Evolutionary conservation across 2,329 filamentous ascomycete genomes (phyloP).

Genomic region (Pseudogymnoascus pannorum): DNA sequence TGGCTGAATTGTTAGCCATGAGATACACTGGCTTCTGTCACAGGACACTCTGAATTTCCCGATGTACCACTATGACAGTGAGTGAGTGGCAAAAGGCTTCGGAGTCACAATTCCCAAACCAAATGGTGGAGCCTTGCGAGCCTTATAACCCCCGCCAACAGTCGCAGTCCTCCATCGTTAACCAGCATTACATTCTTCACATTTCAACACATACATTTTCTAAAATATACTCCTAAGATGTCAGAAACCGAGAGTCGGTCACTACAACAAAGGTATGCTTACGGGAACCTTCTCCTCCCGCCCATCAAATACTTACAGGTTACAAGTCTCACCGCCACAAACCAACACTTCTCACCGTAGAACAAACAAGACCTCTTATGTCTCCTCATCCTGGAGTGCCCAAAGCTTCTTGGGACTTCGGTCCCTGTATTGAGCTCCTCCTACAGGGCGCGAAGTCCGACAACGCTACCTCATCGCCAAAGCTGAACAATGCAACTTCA

Average conservation of each 20-base stretch:
- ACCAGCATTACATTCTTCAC: constrained; percentile 2
- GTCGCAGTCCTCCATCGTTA: neutral
- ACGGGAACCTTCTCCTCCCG: neutral
- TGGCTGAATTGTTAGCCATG: neutral
- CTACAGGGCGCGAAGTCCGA: neutral
- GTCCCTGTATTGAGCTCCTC: neutral
- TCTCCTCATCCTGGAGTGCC: constrained; percentile 1
- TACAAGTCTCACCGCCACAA: neutral
- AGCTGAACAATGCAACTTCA: neutral
- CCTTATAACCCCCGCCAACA: neutral
- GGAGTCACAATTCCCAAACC: neutral
- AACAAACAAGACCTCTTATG: constrained; percentile 6
- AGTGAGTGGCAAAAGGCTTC: neutral
- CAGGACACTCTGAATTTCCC: neutral
- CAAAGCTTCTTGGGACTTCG: neutral
- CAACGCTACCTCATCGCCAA: neutral
- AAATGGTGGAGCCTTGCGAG: neutral
- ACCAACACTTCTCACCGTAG: neutral
- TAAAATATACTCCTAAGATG: neutral
- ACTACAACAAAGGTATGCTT: constrained; percentile 4
- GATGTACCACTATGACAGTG: neutral
- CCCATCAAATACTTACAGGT: neutral
- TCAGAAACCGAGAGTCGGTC: neutral
- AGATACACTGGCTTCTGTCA: neutral
- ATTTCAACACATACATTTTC: constrained; percentile 4